Conservation (phyloP, 345 rosid species). For the Arabidopsis arenosa region DNA sequence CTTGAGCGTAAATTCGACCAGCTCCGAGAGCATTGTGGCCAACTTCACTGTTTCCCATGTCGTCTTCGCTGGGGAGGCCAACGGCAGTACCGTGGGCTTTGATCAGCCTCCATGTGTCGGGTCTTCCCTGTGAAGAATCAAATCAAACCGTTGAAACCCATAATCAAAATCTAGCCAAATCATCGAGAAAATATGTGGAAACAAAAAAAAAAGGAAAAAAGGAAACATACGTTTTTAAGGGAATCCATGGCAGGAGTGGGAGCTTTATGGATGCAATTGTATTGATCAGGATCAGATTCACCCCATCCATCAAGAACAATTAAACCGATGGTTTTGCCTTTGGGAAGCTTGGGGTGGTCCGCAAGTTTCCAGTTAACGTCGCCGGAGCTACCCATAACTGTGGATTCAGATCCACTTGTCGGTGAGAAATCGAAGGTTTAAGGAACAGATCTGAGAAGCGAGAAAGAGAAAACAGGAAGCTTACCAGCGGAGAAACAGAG, state of each 20-base stretch:
- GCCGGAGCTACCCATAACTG: conserved; percentile 67
- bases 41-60: conserved; percentile 99
- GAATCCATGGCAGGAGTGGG: conserved; percentile 95
- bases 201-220: background rate
- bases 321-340: conserved; percentile 76
- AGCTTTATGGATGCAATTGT: conserved; percentile 89
- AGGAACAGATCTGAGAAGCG: conserved; percentile 28
- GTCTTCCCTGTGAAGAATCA: conserved; percentile 52
- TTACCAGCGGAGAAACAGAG: conserved; percentile 47
- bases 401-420: conserved; percentile 1
- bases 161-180: background rate
- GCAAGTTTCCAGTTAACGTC: conserved; percentile 64
- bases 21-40: conserved; percentile 99
- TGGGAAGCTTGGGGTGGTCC: conserved; percentile 81
- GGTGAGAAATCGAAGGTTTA: conserved; percentile 6
- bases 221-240: conserved; percentile 63
- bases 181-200: background rate
- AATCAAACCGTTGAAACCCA: background rate
- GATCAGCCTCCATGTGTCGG: conserved; percentile 84
- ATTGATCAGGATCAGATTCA: conserved; percentile 80
- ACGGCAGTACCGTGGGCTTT: conserved; percentile 93
- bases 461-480: background rate
- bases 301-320: conserved; percentile 99
- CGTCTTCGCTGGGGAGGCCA: conserved; percentile 96
- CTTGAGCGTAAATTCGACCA: conserved; percentile 94